Conservation (phyloP, 371 early-diverging fungal species). For the Mucor racemosus region DNA sequence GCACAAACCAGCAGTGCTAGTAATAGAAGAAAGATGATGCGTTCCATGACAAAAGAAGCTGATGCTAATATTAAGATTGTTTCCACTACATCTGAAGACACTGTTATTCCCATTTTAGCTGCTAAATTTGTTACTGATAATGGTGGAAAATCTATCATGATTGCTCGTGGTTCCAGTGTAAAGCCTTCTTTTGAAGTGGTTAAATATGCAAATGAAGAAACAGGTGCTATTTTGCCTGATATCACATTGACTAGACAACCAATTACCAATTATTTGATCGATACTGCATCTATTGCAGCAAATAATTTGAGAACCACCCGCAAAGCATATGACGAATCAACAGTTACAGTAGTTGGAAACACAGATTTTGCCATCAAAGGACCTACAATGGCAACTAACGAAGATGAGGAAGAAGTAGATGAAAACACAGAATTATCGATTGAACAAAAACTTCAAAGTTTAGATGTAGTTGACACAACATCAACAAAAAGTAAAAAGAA, state of each 20-base stretch:
- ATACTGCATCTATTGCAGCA: conserved; percentile 57
- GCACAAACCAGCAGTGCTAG: conserved; percentile 20
- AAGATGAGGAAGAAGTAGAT: conserved; percentile 19
- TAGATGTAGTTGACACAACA: conserved; percentile 36
- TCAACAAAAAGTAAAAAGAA: conserved; percentile 17
- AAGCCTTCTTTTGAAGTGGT: conserved; percentile 80
- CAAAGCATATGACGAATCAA: conserved; percentile 55
- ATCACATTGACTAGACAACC: conserved; percentile 56
- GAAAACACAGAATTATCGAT: conserved; percentile 36
- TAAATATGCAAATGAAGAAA: conserved; percentile 34
- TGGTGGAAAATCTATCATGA: conserved; percentile 58
- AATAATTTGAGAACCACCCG: conserved; percentile 55
- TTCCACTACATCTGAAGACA: conserved; percentile 44
- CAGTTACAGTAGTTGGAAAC: conserved; percentile 48
- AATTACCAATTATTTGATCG: conserved; percentile 58
- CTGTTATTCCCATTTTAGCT: conserved; percentile 63
- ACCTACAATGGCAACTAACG: conserved; percentile 27
- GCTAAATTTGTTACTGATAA: conserved; percentile 60
- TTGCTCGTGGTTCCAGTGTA: conserved; percentile 74
- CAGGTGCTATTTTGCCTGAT: conserved; percentile 41
- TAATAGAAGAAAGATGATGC: conserved; percentile 59
- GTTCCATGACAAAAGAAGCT: conserved; percentile 66
- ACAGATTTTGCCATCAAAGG: conserved; percentile 46
- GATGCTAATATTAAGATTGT: conserved; percentile 60
- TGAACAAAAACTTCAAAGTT: conserved; percentile 39